Evolutionary conservation across 768 basidiomycete genomes (phyloP), one percentile per base, ranked within the genome.

Genomic region (Amanita phalloides): DNA sequence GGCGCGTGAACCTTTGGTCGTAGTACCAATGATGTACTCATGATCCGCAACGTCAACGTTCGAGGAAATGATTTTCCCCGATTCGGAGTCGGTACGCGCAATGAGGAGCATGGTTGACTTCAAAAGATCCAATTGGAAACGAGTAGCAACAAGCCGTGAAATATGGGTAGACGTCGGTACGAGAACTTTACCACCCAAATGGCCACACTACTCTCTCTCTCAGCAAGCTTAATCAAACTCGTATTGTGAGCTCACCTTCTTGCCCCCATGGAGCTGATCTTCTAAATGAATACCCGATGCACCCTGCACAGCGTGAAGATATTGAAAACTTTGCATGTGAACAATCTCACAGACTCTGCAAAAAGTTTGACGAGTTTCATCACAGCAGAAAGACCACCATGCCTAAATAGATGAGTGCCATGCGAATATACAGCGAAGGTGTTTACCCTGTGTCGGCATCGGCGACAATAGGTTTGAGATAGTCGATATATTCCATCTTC

Each of bases 331-430:
- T 42, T 25, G 10, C 32, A 17, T 38, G 49, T 43, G 4, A 23
- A 35, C 7, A 13, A 48, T 64, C 69, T 64, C 60, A 85, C 85
- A 48, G 87, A 86, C 71, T 96, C 94, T n/a, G 90, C 93, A 60
- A 97, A 95, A 20, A 93, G 74, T 62, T 96, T 97, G 35, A 81
- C 81, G 6, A 97, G 77, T 69, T 96, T 97, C 86, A 97, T 91
- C 47, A 95, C 88, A 11, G 91, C 79, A 17, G 91, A 91, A n/a
- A 85, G 73, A 14, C 92, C 92, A 45, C 94, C 94, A 59, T 95
- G 93, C 30, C 92, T 94, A 49, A 30, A 30, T 30, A 55, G 21
- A 54, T 45, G 20, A 47, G 48, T 41, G 32, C n/a, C 45, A 14
- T 25, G 42, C 42, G 51, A 30, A 21, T 17, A 32, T 6, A 23